These are phyloP conservation scores for Acer saccharum DNA, from an alignment of 345 rosid genomes.

Conservation along the genomic window DNA sequence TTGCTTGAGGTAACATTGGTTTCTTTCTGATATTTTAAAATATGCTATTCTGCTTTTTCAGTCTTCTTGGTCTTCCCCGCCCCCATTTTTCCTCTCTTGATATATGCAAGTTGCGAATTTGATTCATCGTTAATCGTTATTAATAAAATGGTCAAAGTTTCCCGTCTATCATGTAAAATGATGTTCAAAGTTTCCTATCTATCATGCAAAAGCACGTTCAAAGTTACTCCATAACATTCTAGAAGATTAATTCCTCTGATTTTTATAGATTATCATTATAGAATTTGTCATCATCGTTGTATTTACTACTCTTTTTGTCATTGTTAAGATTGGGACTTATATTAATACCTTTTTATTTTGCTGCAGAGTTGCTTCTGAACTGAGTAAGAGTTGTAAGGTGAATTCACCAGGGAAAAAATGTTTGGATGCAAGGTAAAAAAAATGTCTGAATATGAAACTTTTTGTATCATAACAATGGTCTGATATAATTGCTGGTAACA, in stretches of 20 bases:
- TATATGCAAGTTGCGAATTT: not conserved
- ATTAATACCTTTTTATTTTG: conserved; percentile 7
- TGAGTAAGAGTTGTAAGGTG: conserved; percentile 38
- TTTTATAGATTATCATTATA: not conserved
- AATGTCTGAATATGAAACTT: conserved; percentile 24
- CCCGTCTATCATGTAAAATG: no score
- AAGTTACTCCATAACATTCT: not conserved
- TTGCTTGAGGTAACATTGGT: conserved; percentile 52
- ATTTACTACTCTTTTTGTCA: not conserved
- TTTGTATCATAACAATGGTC: conserved; percentile 48
- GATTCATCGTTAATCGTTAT: not conserved
- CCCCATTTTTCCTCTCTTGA: not conserved
- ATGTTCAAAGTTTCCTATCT: not conserved
- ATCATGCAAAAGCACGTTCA: no score
- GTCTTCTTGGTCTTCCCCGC: not conserved
- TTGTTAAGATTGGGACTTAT: not conserved
- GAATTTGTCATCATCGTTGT: no score
- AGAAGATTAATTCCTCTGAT: not conserved
- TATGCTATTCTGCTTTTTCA: not conserved
- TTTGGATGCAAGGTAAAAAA: conserved; percentile 36
- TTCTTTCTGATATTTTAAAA: not conserved
- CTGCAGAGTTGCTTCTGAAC: conserved; percentile 47
- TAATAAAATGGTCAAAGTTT: not conserved
- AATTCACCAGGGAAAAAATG: conserved; percentile 33
- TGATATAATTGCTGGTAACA: conserved; percentile 26